phyloP scores from a whole-genome alignment of 257 asterid species.

The Salvia rosmarinus region DNA sequence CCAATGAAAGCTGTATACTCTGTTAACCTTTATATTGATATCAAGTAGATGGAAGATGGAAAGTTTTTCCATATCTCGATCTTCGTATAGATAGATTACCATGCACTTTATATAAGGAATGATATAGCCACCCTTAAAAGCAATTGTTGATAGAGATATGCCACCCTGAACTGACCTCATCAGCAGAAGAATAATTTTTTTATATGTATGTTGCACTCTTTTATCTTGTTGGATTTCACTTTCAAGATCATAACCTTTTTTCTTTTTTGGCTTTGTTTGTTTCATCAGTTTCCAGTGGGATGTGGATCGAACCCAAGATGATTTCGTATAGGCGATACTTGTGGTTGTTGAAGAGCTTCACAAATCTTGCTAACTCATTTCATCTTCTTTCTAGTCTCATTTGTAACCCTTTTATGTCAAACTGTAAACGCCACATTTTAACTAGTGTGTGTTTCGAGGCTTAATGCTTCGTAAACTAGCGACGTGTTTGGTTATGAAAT shows the following conservation, averaged over 20 bases:
- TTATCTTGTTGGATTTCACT: background rate
- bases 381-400: background rate
- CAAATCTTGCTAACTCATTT: background rate
- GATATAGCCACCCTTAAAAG: no score
- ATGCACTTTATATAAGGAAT: background rate
- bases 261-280: background rate
- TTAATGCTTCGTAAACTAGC: background rate
- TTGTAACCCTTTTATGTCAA: background rate
- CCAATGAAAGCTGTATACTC: background rate
- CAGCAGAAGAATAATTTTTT: no score
- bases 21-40: slow-evolving; percentile 10
- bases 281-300: slow-evolving; percentile 26
- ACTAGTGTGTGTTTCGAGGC: background rate
- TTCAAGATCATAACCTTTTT: background rate
- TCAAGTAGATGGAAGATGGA: background rate
- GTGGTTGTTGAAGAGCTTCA: slow-evolving; percentile 12
- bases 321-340: slow-evolving; percentile 13
- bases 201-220: background rate
- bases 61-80: background rate
- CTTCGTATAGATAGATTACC: background rate
- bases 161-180: no score
- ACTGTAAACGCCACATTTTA: background rate
- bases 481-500: background rate
- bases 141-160: no score
- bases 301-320: slow-evolving; percentile 34